Conservation (phyloP, 495 filamentous ascomycete species). For the Cairneyella variabilis region DNA sequence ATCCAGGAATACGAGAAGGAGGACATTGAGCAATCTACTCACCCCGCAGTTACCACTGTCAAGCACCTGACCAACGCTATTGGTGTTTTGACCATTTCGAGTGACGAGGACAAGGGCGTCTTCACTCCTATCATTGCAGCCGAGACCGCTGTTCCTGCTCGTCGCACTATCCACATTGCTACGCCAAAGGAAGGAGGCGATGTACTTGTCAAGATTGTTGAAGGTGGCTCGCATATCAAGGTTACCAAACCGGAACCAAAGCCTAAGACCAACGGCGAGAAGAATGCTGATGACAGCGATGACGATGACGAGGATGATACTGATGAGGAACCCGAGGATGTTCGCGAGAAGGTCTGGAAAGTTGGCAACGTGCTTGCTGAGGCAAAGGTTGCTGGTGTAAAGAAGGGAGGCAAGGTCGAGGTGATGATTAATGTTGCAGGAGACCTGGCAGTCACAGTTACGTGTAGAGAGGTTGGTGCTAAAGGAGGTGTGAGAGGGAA, state of each 20-base stretch:
- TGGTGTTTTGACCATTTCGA: slow-evolving; percentile 73
- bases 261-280: slow-evolving; percentile 52
- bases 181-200: slow-evolving; percentile 76
- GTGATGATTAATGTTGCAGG: slow-evolving; percentile 80
- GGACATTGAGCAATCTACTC: slow-evolving; percentile 93
- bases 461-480: slow-evolving; percentile 73
- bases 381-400: slow-evolving; percentile 73
- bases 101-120: slow-evolving; percentile 51
- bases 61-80: slow-evolving; percentile 86
- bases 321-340: slow-evolving; percentile 86
- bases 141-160: slow-evolving; percentile 86
- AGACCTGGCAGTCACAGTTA: slow-evolving; percentile 73
- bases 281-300: slow-evolving; percentile 53
- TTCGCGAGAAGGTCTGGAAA: slow-evolving; percentile 89
- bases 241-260: slow-evolving; percentile 80
- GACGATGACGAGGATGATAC: slow-evolving; percentile 62
- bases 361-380: slow-evolving; percentile 80
- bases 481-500: slow-evolving; percentile 26
- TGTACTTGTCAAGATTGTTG: slow-evolving; percentile 79
- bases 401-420: slow-evolving; percentile 89
- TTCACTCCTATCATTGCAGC: slow-evolving; percentile 77
- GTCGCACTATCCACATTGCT: slow-evolving; percentile 71
- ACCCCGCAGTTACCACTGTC: slow-evolving; percentile 90
- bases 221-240: slow-evolving; percentile 85
- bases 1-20: slow-evolving; percentile 88